Percentiles rank a stretch among this genome's conserved stretches.
Evolutionary conservation across 805 yeast species (phyloP).

Genomic region (Saccharomycopsis sp.): DNA sequence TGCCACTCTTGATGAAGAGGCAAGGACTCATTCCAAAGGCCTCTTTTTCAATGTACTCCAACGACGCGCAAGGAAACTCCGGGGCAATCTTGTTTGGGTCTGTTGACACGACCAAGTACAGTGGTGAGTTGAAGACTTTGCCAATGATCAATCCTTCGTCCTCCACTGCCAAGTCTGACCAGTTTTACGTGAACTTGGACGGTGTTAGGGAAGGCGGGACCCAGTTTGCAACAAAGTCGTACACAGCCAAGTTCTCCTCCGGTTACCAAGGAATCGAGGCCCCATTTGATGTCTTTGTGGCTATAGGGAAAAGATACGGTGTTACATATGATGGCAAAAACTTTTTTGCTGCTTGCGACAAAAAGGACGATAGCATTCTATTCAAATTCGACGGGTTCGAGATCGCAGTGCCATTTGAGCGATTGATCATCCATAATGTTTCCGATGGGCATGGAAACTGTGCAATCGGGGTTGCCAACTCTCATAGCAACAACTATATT

Average conservation of each 20-base stretch:
- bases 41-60: constrained; percentile 57
- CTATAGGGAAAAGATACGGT: constrained; percentile 24
- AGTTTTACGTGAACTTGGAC: constrained; percentile 34
- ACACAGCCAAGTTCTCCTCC: constrained; percentile 36
- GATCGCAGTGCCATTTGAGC: constrained; percentile 20
- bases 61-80: constrained; percentile 30
- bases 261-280: constrained; percentile 38
- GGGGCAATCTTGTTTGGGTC: constrained; percentile 70
- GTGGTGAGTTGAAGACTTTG: constrained; percentile 40
- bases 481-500: too few relatives aligned
- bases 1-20: constrained; percentile 52
- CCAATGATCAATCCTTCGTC: constrained; percentile 37
- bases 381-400: constrained; percentile 35
- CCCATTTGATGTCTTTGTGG: constrained; percentile 29
- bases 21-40: constrained; percentile 48
- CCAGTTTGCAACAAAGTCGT: constrained; percentile 22
- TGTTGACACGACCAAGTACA: constrained; percentile 53
- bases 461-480: too few relatives aligned
- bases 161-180: constrained; percentile 38
- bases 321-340: too few relatives aligned
- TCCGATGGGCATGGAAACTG: too few relatives aligned
- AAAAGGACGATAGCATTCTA: constrained; percentile 30
- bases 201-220: constrained; percentile 28
- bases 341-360: constrained; percentile 21
- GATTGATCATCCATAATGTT: too few relatives aligned